phyloP scores from a whole-genome alignment of 2,329 filamentous ascomycete genomes.

The Stemphylium vesicarium region DNA sequence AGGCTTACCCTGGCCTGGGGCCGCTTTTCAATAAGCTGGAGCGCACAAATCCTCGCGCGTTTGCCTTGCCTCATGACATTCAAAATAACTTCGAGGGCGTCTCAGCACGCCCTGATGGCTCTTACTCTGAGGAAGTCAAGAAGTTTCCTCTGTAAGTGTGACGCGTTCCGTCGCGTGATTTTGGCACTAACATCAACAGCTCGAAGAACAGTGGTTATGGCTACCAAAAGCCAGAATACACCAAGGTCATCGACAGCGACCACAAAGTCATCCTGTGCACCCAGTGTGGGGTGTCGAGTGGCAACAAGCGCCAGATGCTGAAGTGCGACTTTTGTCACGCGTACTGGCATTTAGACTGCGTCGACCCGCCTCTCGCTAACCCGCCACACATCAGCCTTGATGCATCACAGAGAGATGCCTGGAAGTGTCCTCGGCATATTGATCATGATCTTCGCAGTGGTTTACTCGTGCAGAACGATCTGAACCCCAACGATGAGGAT shows the following conservation, averaged over 20 bases:
- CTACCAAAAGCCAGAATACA: slow-evolving; percentile 51
- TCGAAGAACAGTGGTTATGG: slow-evolving; percentile 50
- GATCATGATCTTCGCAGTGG: slow-evolving; percentile 70
- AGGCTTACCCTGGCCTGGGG: slow-evolving; percentile 56
- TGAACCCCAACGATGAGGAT: slow-evolving; percentile 38
- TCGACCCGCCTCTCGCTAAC: slow-evolving; percentile 81
- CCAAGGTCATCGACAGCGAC: slow-evolving; percentile 73
- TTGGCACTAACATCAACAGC: slow-evolving; percentile 40
- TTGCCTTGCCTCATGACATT: slow-evolving; percentile 71
- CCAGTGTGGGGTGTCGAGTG: slow-evolving; percentile 71
- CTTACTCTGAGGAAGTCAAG: slow-evolving; percentile 74
- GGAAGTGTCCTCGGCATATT: slow-evolving; percentile 87
- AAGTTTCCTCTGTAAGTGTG: slow-evolving; percentile 64
- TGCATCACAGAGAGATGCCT: slow-evolving; percentile 69
- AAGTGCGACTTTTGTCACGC: slow-evolving; percentile 83
- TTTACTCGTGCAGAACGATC: slow-evolving; percentile 40
- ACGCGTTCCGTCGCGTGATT: slow-evolving; percentile 34
- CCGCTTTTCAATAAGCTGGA: slow-evolving; percentile 69
- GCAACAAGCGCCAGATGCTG: slow-evolving; percentile 74
- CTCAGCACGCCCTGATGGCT: slow-evolving; percentile 74
- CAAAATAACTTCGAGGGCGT: slow-evolving; percentile 83
- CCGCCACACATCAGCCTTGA: slow-evolving; percentile 66
- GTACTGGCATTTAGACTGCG: slow-evolving; percentile 91
- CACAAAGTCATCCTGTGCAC: slow-evolving; percentile 80
- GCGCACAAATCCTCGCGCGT: slow-evolving; percentile 73